phyloP scores from a whole-genome alignment of 2,329 filamentous ascomycete genomes.

The Diaporthe caulivora region DNA sequence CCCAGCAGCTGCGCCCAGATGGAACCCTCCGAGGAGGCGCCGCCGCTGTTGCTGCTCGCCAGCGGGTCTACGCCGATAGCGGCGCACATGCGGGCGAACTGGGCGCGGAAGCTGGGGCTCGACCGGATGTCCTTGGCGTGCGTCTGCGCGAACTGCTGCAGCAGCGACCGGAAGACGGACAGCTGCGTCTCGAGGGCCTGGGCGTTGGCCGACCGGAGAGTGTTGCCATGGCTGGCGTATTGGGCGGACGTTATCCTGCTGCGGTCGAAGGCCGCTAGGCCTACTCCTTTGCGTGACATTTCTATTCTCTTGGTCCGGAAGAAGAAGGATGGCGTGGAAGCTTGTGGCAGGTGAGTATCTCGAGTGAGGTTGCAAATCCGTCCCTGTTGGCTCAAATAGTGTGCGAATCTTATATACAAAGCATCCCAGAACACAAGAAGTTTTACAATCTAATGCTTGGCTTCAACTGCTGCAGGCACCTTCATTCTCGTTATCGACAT shows the following conservation, averaged over 20 bases:
- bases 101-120: constrained; percentile 92
- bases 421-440: not conserved
- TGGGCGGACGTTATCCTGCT: constrained; percentile 87
- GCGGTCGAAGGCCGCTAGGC: constrained; percentile 90
- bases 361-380: not conserved
- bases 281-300: constrained; percentile 86
- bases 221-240: constrained; percentile 90
- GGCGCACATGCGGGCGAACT: constrained; percentile 98
- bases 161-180: constrained; percentile 92
- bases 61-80: constrained; percentile 97
- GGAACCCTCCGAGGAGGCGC: constrained; percentile 64
- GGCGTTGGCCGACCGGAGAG: constrained; percentile 86
- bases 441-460: not conserved
- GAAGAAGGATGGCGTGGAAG: no score
- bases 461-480: not conserved
- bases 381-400: not conserved
- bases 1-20: constrained; percentile 96
- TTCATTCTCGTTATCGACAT: not conserved
- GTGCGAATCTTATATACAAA: not conserved
- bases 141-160: constrained; percentile 95
- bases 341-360: not conserved
- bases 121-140: constrained; percentile 97
- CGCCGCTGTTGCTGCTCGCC: constrained; percentile 70
- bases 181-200: constrained; percentile 92
- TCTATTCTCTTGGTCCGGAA: constrained; percentile 25